These are phyloP conservation scores for Saxophila tyrrhenica DNA, from an alignment of 495 filamentous ascomycete species.

Conservation along the genomic window DNA sequence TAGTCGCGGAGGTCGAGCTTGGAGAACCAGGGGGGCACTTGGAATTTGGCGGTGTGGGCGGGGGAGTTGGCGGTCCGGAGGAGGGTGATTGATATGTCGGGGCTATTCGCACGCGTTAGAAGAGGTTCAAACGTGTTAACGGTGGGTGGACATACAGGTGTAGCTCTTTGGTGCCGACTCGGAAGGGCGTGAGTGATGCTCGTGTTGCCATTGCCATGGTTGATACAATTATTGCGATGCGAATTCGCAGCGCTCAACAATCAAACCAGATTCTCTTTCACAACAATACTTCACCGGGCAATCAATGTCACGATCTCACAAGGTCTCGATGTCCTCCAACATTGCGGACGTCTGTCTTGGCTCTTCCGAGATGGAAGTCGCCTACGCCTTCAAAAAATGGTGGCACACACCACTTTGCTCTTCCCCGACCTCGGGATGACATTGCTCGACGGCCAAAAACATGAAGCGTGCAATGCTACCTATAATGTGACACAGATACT, in stretches of 20 bases:
- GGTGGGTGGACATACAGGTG: conserved; percentile 23
- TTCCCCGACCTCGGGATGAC: no score
- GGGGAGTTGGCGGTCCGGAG: conserved; percentile 59
- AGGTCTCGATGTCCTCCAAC: background rate
- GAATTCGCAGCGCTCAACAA: no score
- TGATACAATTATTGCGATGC: no score
- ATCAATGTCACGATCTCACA: background rate
- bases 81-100: conserved; percentile 64
- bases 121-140: background rate
- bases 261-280: no score
- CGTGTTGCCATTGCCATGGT: background rate
- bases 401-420: no score
- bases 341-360: background rate
- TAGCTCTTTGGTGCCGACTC: conserved; percentile 28
- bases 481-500: background rate
- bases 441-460: background rate
- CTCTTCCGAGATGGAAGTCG: background rate
- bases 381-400: no score
- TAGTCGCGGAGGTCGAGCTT: conserved; percentile 90
- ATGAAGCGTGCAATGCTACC: no score
- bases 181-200: conserved; percentile 11
- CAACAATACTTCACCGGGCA: no score
- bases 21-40: conserved; percentile 76
- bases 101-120: conserved; percentile 37
- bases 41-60: conserved; percentile 69